Base-by-base conservation (phyloP, 2,329 filamentous ascomycete species). In the Nannizziopsis arthrosporioides region DNA sequence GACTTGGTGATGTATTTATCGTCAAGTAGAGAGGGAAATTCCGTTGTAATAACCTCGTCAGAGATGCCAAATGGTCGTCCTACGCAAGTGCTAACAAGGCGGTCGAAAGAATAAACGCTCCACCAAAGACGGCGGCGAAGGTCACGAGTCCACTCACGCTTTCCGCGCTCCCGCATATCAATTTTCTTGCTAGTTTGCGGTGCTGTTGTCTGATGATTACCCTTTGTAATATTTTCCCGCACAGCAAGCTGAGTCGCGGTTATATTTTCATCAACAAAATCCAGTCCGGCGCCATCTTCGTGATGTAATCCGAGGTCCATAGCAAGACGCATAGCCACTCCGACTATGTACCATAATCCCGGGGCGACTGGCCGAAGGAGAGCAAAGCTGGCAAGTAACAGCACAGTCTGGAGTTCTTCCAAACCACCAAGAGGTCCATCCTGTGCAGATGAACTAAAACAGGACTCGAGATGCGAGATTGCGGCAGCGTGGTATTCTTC, bases 401-500 rank as follows among this genome's bases (percentile, higher is more conserved):
- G 68, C 6, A 96, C 89, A n/a, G 88, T 88, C 62, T 96, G 90
- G 44, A 96, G 71, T 60, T 95, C 89, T 63, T 95, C 89, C 35
- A 96, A 66, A 0, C 87, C 88, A n/a, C 84, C 85, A n/a, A 85
- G 85, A 55, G 85, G 87, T 22, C 82, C 77, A 58, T 82, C 77
- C 6, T 70, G 66, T 5, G 75, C 68, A 27, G 77, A 73, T 19
- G 84, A 84, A 1, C 74, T 72, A 12, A 95, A 72, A 59, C 92
- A 94, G 6, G 83, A 80, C 62, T 95, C 90, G 5, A 96, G 73
- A 61, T 96, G 87, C 14, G 93, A 78, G 55, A 95, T 93, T 12
- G 90, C 90, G 47, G 88, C 92, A 1, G 92, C 89, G 64, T 96
- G 90, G 62, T 96, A 96, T 64, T 94, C 88, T 63, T 96, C 92